Evolutionary conservation across 106 monocot species (phyloP).

Genomic region (Hemerocallis citrina): DNA sequence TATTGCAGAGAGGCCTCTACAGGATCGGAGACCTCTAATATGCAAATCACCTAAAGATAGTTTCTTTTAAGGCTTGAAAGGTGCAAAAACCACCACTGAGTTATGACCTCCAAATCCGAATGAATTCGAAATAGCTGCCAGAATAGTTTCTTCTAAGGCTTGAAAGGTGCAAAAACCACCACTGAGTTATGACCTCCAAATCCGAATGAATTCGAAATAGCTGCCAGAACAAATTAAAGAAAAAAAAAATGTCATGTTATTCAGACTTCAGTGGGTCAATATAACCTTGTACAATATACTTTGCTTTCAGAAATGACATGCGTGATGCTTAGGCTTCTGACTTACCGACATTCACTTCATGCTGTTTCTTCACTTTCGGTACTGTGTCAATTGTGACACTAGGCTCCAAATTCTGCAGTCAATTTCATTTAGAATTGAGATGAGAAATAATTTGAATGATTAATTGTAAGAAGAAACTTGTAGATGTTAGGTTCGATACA

Average conservation of each 20-base stretch:
- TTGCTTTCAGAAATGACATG: background rate
- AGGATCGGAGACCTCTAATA: no score
- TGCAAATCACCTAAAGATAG: no score
- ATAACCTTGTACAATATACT: no score
- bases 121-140: conserved; percentile 54
- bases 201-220: conserved; percentile 64
- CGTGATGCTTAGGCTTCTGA: background rate
- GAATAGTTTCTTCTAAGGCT: no score
- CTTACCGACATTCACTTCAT: conserved; percentile 42
- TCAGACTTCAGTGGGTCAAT: background rate
- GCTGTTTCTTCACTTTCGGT: conserved; percentile 22
- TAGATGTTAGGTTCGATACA: background rate
- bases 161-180: conserved; percentile 61
- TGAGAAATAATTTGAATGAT: no score
- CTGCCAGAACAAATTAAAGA: conserved; percentile 10
- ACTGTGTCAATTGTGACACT: conserved; percentile 35
- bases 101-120: conserved; percentile 72
- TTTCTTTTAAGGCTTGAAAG: conserved; percentile 57
- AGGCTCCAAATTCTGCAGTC: conserved; percentile 29
- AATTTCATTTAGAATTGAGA: no score
- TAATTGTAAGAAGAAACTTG: background rate
- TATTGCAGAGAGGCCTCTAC: no score
- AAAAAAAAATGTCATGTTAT: no score
- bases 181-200: conserved; percentile 69
- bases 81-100: conserved; percentile 55